These are phyloP conservation scores for Fragaria vesca DNA, from an alignment of 306 rosid species.

Conservation along the genomic window DNA sequence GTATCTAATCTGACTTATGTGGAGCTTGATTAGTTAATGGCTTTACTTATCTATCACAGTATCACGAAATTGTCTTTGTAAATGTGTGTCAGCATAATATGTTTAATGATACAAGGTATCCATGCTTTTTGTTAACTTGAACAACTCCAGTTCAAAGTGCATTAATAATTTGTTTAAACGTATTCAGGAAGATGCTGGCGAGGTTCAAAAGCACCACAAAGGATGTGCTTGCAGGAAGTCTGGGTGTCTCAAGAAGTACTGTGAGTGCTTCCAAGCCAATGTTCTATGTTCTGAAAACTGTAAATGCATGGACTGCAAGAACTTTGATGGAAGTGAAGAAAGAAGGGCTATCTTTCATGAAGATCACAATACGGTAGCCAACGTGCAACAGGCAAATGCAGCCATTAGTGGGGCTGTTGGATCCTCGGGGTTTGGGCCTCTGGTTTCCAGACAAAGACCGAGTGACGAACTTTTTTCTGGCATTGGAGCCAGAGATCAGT, in stretches of 20 bases:
- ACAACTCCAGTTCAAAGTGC: conserved; percentile 20
- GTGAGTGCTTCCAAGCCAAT: conserved; percentile 85
- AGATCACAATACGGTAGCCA: conserved; percentile 31
- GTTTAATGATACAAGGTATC: conserved; percentile 5
- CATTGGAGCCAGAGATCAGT: conserved; percentile 35
- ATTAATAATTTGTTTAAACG: conserved; percentile 27
- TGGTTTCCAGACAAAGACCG: conserved; percentile 57
- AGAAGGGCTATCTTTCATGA: conserved; percentile 48
- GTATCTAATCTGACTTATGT: conserved; percentile 39
- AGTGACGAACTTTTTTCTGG: conserved; percentile 35
- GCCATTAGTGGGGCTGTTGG: conserved; percentile 56
- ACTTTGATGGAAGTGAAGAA: conserved; percentile 67
- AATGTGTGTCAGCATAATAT: conserved; percentile 2
- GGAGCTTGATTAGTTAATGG: conserved; percentile 7
- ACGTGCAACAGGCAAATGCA: conserved; percentile 64
- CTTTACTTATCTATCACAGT: background rate
- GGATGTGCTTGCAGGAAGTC: conserved; percentile 86
- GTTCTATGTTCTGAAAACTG: conserved; percentile 76
- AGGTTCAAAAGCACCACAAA: conserved; percentile 78
- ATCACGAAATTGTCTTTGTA: background rate
- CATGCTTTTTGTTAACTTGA: conserved; percentile 18
- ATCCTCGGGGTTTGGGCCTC: conserved; percentile 43
- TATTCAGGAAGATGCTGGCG: conserved; percentile 56
- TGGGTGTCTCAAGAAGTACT: conserved; percentile 88
- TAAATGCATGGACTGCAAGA: conserved; percentile 77